Percentiles rank a stretch among this genome's conserved stretches.
phyloP scores from a whole-genome alignment of 1,284 basidiomycete species.

The Pholiota adiposa region DNA sequence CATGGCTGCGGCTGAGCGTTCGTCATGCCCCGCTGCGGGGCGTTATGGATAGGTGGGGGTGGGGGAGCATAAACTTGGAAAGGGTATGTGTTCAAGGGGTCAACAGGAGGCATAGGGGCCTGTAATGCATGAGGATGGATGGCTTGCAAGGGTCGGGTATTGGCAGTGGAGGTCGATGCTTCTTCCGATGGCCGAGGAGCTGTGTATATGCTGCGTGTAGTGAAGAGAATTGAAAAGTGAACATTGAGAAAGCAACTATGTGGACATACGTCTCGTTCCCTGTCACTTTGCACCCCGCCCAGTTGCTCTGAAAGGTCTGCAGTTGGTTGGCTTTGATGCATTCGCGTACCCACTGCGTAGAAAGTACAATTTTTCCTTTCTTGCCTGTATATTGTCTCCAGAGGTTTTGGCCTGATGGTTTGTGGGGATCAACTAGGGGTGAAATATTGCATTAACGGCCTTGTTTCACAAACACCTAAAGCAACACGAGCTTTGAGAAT shows the following conservation, averaged over 20 bases:
- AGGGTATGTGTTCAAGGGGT: constrained; percentile 40
- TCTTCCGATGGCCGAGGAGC: constrained; percentile 17
- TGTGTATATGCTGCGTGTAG: constrained; percentile 14
- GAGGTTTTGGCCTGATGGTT: constrained; percentile 77
- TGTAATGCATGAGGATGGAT: constrained; percentile 34
- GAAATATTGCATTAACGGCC: constrained; percentile 5
- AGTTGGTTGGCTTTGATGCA: constrained; percentile 68
- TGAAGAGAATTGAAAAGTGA: not conserved
- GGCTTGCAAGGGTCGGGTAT: constrained; percentile 33
- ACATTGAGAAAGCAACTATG: not conserved
- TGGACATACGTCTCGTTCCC: constrained; percentile 68
- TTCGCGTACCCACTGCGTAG: constrained; percentile 72
- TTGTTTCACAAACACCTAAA: not conserved
- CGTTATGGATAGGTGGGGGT: constrained; percentile 40
- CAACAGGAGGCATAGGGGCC: constrained; percentile 34
- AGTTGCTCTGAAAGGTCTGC: constrained; percentile 74
- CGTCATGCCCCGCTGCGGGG: constrained; percentile 43
- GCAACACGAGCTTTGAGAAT: not conserved
- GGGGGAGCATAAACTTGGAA: constrained; percentile 49
- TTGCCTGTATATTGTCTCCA: constrained; percentile 77
- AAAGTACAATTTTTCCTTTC: constrained; percentile 76
- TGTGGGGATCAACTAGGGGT: constrained; percentile 69
- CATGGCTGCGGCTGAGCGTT: constrained; percentile 58
- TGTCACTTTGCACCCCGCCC: constrained; percentile 77
- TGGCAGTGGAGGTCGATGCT: constrained; percentile 23